Conservation (phyloP, 1,284 basidiomycete genomes). For the Papiliotrema laurentii region DNA sequence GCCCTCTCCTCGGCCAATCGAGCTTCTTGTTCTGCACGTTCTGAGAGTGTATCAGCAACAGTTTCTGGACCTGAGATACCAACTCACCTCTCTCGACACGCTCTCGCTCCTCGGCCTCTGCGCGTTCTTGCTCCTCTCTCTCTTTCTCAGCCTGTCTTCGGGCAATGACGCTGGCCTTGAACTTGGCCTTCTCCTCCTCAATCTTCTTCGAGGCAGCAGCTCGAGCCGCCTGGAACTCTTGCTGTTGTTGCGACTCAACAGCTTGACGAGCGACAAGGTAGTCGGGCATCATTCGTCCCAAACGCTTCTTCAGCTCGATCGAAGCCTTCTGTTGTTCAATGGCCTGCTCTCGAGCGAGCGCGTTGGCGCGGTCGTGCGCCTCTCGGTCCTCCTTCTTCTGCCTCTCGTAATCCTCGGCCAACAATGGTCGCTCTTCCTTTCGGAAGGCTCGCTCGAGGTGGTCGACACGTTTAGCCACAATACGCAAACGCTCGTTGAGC, state of each 20-base stretch:
- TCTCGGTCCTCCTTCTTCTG: slow-evolving; percentile 74
- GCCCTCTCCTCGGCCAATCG: slow-evolving; percentile 24
- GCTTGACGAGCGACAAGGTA: slow-evolving; percentile 60
- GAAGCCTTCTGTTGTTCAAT: slow-evolving; percentile 64
- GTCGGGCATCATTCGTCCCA: slow-evolving; percentile 71
- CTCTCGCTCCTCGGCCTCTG: slow-evolving; percentile 59
- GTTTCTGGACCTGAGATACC: slow-evolving; percentile 17
- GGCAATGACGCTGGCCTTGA: slow-evolving; percentile 55
- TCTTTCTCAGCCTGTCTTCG: slow-evolving; percentile 54
- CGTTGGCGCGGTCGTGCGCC: slow-evolving; percentile 65
- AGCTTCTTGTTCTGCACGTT: slow-evolving; percentile 32
- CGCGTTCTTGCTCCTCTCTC: slow-evolving; percentile 54
- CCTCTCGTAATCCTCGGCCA: slow-evolving; percentile 78
- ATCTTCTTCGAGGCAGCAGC: slow-evolving; percentile 66
- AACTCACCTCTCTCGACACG: slow-evolving; percentile 30
- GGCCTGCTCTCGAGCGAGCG: slow-evolving; percentile 59
- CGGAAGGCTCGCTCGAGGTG: slow-evolving; percentile 94
- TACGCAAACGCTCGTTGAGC: slow-evolving; percentile 73
- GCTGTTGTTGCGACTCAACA: slow-evolving; percentile 62
- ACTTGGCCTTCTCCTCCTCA: slow-evolving; percentile 78
- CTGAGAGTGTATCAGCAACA: slow-evolving; percentile 14
- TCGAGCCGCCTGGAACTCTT: slow-evolving; percentile 64
- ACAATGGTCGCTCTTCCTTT: slow-evolving; percentile 84
- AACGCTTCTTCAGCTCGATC: slow-evolving; percentile 70
- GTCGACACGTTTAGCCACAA: slow-evolving; percentile 86